A percentile compares a stretch with the other conserved stretches of the same genome.
These are phyloP conservation scores for Purshia tridentata DNA, from an alignment of 306 rosid species.

Conservation along the genomic window DNA sequence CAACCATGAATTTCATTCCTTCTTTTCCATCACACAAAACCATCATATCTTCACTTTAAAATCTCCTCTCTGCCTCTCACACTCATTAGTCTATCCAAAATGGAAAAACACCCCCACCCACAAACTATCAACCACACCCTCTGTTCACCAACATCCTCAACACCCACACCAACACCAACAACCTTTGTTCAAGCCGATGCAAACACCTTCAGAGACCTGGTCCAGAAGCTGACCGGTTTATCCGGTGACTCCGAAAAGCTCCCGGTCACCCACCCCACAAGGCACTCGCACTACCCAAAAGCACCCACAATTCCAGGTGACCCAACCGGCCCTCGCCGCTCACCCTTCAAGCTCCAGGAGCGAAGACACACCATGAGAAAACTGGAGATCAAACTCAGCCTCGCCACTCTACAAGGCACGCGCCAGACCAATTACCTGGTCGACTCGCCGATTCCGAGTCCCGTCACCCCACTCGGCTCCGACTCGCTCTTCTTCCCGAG, in stretches of 20 bases:
- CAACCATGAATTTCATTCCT: not conserved
- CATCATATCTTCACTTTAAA: not conserved
- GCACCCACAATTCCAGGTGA: slow-evolving; percentile 17
- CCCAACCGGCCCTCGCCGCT: slow-evolving; percentile 41
- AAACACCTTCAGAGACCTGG: slow-evolving; percentile 41
- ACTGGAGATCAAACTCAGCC: slow-evolving; percentile 44
- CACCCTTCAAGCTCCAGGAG: slow-evolving; percentile 53
- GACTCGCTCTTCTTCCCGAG: slow-evolving; percentile 27
- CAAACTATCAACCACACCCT: not conserved
- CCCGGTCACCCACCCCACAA: slow-evolving; percentile 33
- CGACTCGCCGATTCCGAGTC: slow-evolving; percentile 39
- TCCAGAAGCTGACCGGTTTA: slow-evolving; percentile 51
- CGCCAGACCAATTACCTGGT: not conserved
- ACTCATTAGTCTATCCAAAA: not conserved
- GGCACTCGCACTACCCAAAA: slow-evolving; percentile 21
- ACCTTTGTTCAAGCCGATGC: slow-evolving; percentile 55
- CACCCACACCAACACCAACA: slow-evolving; percentile 40
- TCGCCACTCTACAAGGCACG: slow-evolving; percentile 29
- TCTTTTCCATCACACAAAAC: not conserved
- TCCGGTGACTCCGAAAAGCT: slow-evolving; percentile 41
- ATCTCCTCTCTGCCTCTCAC: not conserved
- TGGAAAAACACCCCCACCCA: slow-evolving; percentile 19
- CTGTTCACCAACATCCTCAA: slow-evolving; percentile 31
- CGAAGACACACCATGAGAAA: slow-evolving; percentile 44
- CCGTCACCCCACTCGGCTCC: slow-evolving; percentile 36